phyloP scores from a whole-genome alignment of 495 filamentous ascomycete genomes.

The Annulohypoxylon maeteangense region DNA sequence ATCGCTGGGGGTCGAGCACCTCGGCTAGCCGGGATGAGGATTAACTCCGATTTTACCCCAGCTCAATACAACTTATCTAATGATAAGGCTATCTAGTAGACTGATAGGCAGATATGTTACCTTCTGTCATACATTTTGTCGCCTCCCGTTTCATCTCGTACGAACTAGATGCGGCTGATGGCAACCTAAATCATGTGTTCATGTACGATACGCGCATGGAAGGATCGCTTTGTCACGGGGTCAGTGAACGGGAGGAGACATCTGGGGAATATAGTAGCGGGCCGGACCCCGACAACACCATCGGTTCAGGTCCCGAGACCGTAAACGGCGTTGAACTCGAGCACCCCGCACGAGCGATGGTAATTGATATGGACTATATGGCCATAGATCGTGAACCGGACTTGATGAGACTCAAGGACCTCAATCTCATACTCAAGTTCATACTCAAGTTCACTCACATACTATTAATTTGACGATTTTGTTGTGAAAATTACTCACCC shows the following conservation, averaged over 20 bases:
- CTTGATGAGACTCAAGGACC: neutral
- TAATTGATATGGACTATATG: constrained; percentile 1
- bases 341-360: neutral
- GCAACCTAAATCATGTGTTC: neutral
- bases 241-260: neutral
- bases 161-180: neutral
- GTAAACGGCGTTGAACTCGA: neutral
- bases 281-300: neutral
- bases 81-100: neutral
- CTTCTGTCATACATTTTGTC: neutral
- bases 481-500: neutral
- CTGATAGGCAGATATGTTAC: neutral
- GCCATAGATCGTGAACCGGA: neutral
- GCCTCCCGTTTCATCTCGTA: neutral
- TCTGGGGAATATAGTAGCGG: neutral
- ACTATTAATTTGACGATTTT: neutral
- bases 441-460: neutral
- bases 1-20: neutral
- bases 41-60: neutral
- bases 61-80: constrained; percentile 7
- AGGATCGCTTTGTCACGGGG: neutral
- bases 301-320: neutral
- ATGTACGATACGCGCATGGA: neutral
- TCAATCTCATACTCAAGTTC: neutral
- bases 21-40: constrained; percentile 2